Evolutionary conservation across 148 eudicot species (phyloP), one percentile per base, ranked within the genome.

Genomic region (Vaccinium myrtillus): DNA sequence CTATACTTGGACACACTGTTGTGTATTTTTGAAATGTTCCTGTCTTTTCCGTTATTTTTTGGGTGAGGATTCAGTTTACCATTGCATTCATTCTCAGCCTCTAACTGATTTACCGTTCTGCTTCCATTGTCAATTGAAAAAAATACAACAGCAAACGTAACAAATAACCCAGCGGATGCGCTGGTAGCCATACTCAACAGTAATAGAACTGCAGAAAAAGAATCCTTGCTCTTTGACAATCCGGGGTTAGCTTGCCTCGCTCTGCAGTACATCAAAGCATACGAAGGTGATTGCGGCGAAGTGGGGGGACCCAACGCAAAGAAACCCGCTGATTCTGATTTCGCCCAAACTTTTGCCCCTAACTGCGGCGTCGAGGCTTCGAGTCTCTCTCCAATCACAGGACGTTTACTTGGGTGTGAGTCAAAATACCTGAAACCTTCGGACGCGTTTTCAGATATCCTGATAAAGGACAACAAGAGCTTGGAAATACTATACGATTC

Each of bases 161-260:
- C 95, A 39, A 85, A 93, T 80, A 97, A 97, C 83, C 99, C 99
- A 82, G 99, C 98, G 21, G 98, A 97, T 82, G 85, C 94, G 90
- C 94, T 97, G 59, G 95, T 95, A 56, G 85, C 91, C 14, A 75
- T 79, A 43, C 73, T 95, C 19, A 94, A 94, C 83, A 86, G 91
- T 49, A 97, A 97, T 59, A 83, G 99, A 90, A 97, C 96, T 14
- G 93, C 93, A n/a, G 88, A 90, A 77, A 91, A 94, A 32, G 85
- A 78, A 59, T 80, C 91, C 65, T 75, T 92, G 69, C 93, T 97
- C 50, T 88, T 86, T 81, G 88, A 91, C 92, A 97, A 90, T 76
- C 94, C 94, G 0, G 99, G 99, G 70, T 82, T 97, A 75, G 99
- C 91, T 53, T 97, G 99, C 92, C 90, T 97, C 18, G 98, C 99